Percentiles rank a stretch among this genome's conserved stretches.
These are phyloP conservation scores for Dillenia turbinata DNA, from an alignment of 164 flowering plant species.

Conservation along the genomic window DNA sequence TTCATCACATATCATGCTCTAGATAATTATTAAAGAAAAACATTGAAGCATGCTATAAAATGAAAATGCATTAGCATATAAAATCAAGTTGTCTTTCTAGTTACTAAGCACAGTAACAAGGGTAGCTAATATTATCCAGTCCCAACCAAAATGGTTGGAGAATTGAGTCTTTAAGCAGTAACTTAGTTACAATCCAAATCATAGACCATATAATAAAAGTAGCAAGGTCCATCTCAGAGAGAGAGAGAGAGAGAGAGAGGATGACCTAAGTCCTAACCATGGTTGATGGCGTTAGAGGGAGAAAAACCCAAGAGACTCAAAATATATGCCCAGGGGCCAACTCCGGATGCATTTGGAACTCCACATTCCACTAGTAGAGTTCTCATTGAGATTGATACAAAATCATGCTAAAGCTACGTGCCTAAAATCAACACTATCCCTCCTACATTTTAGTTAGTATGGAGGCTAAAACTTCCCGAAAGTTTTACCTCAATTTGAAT, in stretches of 20 bases:
- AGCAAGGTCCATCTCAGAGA: slow-evolving; percentile 21
- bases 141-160: slow-evolving; percentile 22
- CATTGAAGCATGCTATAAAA: no score
- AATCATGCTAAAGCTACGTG: slow-evolving; percentile 20
- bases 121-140: slow-evolving; percentile 5
- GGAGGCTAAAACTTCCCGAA: slow-evolving; percentile 39
- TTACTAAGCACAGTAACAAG: no score
- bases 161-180: slow-evolving; percentile 8
- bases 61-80: no score
- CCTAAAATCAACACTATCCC: slow-evolving; percentile 29
- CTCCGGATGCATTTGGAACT: slow-evolving; percentile 19
- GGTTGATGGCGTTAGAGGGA: slow-evolving; percentile 44
- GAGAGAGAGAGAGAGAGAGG: slow-evolving; percentile 1
- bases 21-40: no score
- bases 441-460: slow-evolving; percentile 12
- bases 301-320: slow-evolving; percentile 60
- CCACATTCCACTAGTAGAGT: slow-evolving; percentile 41
- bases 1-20: no score
- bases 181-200: slow-evolving; percentile 30
- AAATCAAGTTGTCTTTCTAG: no score
- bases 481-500: slow-evolving; percentile 41
- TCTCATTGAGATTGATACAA: slow-evolving; percentile 19
- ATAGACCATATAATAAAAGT: slow-evolving; percentile 23
- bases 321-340: slow-evolving; percentile 54
- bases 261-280: slow-evolving; percentile 76